Base-by-base conservation (phyloP, 257 asterid species). In the Salvia hispanica region DNA sequence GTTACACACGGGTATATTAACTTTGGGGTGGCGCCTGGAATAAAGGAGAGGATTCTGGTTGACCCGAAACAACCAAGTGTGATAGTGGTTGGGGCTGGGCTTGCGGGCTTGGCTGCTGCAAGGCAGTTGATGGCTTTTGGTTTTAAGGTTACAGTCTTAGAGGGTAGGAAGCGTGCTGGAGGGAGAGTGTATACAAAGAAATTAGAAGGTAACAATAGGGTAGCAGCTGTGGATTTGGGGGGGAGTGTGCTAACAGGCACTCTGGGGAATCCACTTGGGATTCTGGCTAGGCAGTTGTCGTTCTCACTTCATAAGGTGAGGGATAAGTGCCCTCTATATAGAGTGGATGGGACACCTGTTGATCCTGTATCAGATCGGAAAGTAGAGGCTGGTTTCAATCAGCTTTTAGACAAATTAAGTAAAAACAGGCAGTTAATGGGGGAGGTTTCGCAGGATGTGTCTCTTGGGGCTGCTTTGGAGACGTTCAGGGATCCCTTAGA, bases 161-260 rank as follows among this genome's bases (percentile, higher is more conserved):
- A 93, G 80, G 99, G 95, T 53, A 79, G 93, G 74, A 82, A 83
- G 65, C 95, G 97, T 47, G 88, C 96, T 3, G 95, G 99, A 46
- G 99, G 99, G 74, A 82, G 97, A 78, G 99, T 90, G 47, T 85
- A 85, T 70, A 85, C 97, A 0, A 85, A 77, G 81, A 88, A 82
- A 64, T 61, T 93, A 82, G 90, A 78, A 71, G 84, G 86, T 53
- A 79, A 72, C 7, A 82, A 76, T 69, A 81, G 53, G 69, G 56
- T 66, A n/a, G 99, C 96, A 0, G 86, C 87, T 79, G 97, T 92
- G 59, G 97, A 94, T 84, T 86, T 94, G 74, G 97, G 95, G 7
- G 95, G 97, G 73, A 90, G 97, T 78, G 95, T 90, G 67, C 78
- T 93, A 78, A 94, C 99, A 0, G 97, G 96, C 46, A 91, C 96